A percentile compares a stretch with the other conserved stretches of the same genome.
Evolutionary conservation across 106 monocot species (phyloP).

Genomic region (Dendrobium huoshanense): DNA sequence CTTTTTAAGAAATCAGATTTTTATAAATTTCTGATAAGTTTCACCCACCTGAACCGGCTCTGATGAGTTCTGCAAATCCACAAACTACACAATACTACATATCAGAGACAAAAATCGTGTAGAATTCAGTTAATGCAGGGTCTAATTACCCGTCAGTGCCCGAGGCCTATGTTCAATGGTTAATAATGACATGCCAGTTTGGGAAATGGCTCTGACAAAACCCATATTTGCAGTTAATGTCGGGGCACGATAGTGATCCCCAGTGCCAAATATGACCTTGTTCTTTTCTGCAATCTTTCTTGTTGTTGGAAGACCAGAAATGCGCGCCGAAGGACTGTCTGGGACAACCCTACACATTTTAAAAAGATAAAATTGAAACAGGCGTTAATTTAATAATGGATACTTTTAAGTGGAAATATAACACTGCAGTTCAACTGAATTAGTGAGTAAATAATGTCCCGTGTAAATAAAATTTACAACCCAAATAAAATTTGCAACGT

Average conservation of each 20-base stretch:
- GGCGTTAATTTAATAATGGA: background rate
- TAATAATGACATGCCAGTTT: conserved; percentile 81
- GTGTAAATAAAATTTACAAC: too few species aligned
- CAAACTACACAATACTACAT: background rate
- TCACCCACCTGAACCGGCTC: too few species aligned
- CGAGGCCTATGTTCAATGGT: conserved; percentile 82
- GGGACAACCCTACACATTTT: conserved; percentile 48
- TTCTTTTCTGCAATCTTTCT: conserved; percentile 79
- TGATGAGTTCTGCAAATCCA: too few species aligned
- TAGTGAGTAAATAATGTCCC: too few species aligned
- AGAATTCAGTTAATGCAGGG: background rate
- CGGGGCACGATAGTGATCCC: conserved; percentile 81
- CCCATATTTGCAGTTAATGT: conserved; percentile 90
- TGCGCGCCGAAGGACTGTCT: conserved; percentile 56
- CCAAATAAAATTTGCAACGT: too few species aligned
- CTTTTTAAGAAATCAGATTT: too few species aligned
- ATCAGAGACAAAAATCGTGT: background rate
- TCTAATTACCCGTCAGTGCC: conserved; percentile 64
- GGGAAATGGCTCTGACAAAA: conserved; percentile 78
- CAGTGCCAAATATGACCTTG: conserved; percentile 88
- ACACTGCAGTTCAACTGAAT: background rate
- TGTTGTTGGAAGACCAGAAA: conserved; percentile 70
- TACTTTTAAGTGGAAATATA: background rate
- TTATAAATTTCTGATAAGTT: too few species aligned
- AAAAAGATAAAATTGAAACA: background rate